A percentile compares a stretch with the other conserved stretches of the same genome.
These are phyloP conservation scores for Byssochlamys sp. DNA, from an alignment of 2,329 filamentous ascomycete species.

Conservation along the genomic window DNA sequence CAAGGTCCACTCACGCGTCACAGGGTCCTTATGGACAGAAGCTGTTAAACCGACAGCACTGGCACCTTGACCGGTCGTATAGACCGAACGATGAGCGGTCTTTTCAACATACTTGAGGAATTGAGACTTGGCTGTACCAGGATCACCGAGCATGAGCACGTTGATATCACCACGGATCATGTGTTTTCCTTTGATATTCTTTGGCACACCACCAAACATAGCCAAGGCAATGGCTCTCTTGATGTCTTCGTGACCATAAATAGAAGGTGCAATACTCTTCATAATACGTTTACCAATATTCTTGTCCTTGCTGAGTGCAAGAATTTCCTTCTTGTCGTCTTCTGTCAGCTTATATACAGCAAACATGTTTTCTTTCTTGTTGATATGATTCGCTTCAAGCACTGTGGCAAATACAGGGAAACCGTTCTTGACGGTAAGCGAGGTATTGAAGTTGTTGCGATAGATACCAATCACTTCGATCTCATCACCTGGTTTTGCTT, in stretches of 20 bases:
- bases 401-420: slow-evolving; percentile 98
- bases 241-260: slow-evolving; percentile 92
- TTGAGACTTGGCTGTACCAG: too few species aligned
- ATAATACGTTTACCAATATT: slow-evolving; percentile 89
- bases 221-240: slow-evolving; percentile 93
- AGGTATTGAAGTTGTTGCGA: slow-evolving; percentile 94
- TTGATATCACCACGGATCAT: too few species aligned
- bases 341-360: slow-evolving; percentile 93
- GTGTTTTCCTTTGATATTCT: slow-evolving; percentile 84
- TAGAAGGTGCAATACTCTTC: slow-evolving; percentile 86
- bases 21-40: slow-evolving; percentile 84
- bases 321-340: slow-evolving; percentile 85
- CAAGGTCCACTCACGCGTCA: slow-evolving; percentile 94
- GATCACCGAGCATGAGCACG: too few species aligned
- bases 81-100: slow-evolving; percentile 90
- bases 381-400: slow-evolving; percentile 89
- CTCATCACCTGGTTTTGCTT: slow-evolving; percentile 91
- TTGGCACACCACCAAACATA: slow-evolving; percentile 87
- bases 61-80: slow-evolving; percentile 93
- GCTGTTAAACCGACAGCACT: slow-evolving; percentile 95
- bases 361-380: slow-evolving; percentile 94
- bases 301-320: slow-evolving; percentile 72
- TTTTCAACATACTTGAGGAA: too few species aligned
- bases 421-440: slow-evolving; percentile 95
- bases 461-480: slow-evolving; percentile 96